Percentiles rank a stretch among this genome's conserved stretches.
These are phyloP conservation scores for Fraxinus cuspidata DNA, from an alignment of 257 asterid genomes.

Conservation along the genomic window DNA sequence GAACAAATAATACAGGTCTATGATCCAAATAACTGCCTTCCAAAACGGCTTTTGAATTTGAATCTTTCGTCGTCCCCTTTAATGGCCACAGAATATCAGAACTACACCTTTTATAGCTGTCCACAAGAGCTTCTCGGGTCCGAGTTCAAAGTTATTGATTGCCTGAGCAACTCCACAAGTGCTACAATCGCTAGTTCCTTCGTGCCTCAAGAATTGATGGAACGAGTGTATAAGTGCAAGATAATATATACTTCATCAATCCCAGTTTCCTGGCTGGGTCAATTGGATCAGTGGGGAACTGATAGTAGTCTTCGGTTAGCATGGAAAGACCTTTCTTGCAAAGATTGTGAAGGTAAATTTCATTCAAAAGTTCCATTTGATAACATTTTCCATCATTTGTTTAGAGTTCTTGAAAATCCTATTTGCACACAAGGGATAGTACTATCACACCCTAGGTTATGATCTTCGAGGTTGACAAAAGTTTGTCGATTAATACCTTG, in stretches of 20 bases:
- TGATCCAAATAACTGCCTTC: conserved; percentile 28
- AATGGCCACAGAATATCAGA: conserved; percentile 10
- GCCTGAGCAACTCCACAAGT: conserved; percentile 24
- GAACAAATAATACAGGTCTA: conserved; percentile 25
- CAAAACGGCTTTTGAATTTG: conserved; percentile 22
- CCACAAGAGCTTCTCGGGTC: not conserved
- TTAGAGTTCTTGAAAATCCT: not conserved
- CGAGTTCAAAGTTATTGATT: conserved; percentile 9
- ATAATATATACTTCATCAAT: conserved; percentile 22
- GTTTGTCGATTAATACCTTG: no score
- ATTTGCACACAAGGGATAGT: no score
- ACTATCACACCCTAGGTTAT: no score
- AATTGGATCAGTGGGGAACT: not conserved
- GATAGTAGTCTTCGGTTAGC: not conserved
- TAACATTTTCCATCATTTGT: not conserved
- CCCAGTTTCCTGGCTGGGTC: conserved; percentile 16
- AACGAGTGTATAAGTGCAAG: conserved; percentile 14
- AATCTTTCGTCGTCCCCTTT: conserved; percentile 20
- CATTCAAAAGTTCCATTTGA: not conserved
- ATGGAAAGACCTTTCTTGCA: not conserved
- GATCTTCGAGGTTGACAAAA: no score
- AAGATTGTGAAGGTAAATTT: not conserved
- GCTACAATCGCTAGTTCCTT: conserved; percentile 30
- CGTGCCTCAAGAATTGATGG: conserved; percentile 14
- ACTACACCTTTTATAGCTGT: conserved; percentile 30